Evolutionary conservation across 2,329 filamentous ascomycete species (phyloP).

Genomic region (Setomelanomma holmii): DNA sequence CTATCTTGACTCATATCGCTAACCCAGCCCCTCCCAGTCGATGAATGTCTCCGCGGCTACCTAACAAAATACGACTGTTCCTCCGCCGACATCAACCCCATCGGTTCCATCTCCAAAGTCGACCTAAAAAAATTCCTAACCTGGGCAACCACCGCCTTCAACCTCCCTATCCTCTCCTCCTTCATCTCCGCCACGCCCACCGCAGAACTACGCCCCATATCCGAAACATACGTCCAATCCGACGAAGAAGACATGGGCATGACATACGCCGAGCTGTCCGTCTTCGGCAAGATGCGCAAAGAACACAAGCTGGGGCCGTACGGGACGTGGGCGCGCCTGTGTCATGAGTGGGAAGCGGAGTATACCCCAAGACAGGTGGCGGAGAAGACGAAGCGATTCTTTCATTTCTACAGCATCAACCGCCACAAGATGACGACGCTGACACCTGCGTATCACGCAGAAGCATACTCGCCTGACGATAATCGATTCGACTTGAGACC

Average conservation of each 20-base stretch:
- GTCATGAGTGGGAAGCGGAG: constrained; percentile 58
- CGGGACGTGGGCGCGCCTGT: constrained; percentile 61
- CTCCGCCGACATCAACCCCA: constrained; percentile 62
- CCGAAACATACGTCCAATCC: constrained; percentile 64
- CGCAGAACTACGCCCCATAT: constrained; percentile 67
- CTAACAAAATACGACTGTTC: constrained; percentile 75
- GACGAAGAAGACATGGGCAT: constrained; percentile 63
- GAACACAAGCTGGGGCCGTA: constrained; percentile 52
- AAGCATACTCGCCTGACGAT: constrained; percentile 62
- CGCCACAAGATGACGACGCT: constrained; percentile 35
- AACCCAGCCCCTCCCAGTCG: constrained; percentile 34
- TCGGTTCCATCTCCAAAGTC: constrained; percentile 67
- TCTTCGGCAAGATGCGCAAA: constrained; percentile 64
- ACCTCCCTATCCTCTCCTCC: constrained; percentile 68
- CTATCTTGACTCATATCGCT: neutral
- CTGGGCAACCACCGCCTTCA: constrained; percentile 62
- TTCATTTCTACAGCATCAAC: constrained; percentile 47
- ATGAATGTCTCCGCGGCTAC: constrained; percentile 61
- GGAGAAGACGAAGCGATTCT: constrained; percentile 55
- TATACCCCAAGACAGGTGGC: constrained; percentile 53
- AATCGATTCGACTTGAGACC: constrained; percentile 62
- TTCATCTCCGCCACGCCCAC: constrained; percentile 64
- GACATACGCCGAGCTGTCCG: constrained; percentile 60
- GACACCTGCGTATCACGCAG: constrained; percentile 43
- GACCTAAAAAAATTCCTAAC: constrained; percentile 75